Evolutionary conservation across 2,329 filamentous ascomycete genomes (phyloP).

Genomic region (Penicillium oxalicum): DNA sequence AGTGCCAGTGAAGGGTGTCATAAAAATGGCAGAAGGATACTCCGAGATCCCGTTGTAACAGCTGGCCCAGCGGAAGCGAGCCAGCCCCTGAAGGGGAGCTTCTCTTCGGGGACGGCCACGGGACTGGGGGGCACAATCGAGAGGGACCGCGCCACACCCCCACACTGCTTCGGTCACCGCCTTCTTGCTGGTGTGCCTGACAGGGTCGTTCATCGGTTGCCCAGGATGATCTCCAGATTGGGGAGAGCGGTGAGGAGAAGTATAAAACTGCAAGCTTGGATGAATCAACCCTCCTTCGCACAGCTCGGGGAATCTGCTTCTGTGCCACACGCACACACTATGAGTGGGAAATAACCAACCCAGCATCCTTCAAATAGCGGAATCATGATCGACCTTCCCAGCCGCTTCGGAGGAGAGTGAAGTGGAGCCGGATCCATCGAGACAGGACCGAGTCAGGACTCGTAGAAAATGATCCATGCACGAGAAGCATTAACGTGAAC

Average conservation of each 20-base stretch:
- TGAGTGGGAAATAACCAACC: too few relatives aligned
- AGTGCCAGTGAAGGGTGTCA: conserved; percentile 9
- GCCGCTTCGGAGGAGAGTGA: not conserved
- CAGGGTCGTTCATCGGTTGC: not conserved
- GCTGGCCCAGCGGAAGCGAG: conserved; percentile 20
- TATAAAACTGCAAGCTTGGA: too few relatives aligned
- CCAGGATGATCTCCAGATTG: not conserved
- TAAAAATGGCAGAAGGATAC: too few relatives aligned
- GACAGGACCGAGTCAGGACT: not conserved
- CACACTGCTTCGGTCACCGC: conserved; percentile 22
- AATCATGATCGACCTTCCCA: not conserved
- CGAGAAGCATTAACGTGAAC: too few relatives aligned
- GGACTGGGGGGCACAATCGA: conserved; percentile 16
- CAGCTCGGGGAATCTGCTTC: too few relatives aligned
- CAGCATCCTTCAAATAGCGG: not conserved
- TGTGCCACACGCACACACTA: too few relatives aligned
- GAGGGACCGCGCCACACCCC: conserved; percentile 20
- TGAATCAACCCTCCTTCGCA: too few relatives aligned
- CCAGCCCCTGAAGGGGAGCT: conserved; percentile 22
- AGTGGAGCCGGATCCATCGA: conserved; percentile 1
- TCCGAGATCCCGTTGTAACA: conserved; percentile 12
- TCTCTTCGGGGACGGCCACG: conserved; percentile 1
- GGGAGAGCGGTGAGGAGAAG: not conserved
- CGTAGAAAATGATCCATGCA: too few relatives aligned
- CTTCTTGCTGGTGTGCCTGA: not conserved